phyloP scores from a whole-genome alignment of 345 rosid species.

The Eucalyptus tenuipes region DNA sequence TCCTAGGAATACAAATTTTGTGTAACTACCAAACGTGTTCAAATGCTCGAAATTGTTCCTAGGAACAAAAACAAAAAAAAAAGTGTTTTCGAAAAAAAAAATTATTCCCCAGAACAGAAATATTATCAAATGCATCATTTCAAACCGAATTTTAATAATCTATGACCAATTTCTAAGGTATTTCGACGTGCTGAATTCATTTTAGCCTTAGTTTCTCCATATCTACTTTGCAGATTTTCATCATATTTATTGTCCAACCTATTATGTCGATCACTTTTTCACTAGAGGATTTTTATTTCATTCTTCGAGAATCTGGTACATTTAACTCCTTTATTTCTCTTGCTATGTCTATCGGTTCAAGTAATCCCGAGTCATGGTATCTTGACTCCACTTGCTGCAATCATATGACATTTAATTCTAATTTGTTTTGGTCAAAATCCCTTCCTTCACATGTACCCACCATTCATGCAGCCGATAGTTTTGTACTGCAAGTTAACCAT shows the following conservation, averaged over 20 bases:
- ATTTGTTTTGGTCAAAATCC: background rate
- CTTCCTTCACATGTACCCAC: background rate
- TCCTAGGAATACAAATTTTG: too few relatives aligned
- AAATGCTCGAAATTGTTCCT: too few relatives aligned
- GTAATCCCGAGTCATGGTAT: background rate
- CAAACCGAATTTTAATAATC: too few relatives aligned
- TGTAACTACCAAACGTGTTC: too few relatives aligned
- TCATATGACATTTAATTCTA: too few relatives aligned
- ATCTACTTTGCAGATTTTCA: rapidly evolving
- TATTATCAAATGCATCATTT: too few relatives aligned
- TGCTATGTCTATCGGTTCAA: background rate
- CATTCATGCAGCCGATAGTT: background rate
- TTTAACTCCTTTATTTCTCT: background rate
- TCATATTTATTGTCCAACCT: background rate
- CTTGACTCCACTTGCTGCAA: background rate
- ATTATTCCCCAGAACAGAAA: too few relatives aligned
- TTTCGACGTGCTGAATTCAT: rapidly evolving
- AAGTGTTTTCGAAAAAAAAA: too few relatives aligned
- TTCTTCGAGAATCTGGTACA: background rate
- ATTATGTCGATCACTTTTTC: background rate
- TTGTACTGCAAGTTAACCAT: background rate
- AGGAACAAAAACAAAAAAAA: too few relatives aligned
- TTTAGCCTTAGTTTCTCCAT: background rate
- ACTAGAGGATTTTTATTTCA: background rate
- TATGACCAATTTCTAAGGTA: background rate